Base-by-base conservation (phyloP, 106 monocot genomes). In the Acorus gramineus region DNA sequence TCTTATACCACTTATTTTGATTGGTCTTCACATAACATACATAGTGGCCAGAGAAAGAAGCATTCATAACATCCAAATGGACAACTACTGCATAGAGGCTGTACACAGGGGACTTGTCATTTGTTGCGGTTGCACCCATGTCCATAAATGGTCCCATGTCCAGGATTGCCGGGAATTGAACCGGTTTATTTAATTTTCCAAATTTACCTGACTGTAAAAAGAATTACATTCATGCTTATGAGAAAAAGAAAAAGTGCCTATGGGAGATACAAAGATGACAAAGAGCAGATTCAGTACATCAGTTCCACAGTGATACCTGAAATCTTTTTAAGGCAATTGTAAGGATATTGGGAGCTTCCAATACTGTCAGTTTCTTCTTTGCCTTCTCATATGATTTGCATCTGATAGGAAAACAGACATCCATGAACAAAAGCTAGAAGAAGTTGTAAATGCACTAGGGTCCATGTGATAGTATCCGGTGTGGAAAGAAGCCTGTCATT, bases 11-110 rank as follows among this genome's bases (percentile, higher is more conserved):
- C 63, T 87, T 87, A 5, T 76, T 79, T 4, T 60, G 71, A 5
- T 74, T 67, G 52, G 69, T 81, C 67, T 85, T 91, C 60, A 98
- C 85, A 73, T 88, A 98, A 54, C 91, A 85, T 4, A 98, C 69
- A 65, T 98, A 98, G 57, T 98, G 96, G 6, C 91, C 91, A 61
- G 96, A 98, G 55, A 88, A 96, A 46, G 90, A 70, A 64, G 84
- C 85, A 85, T 98, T 91, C 78, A 81, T 83, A 53, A 83, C 52
- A 67, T 83, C 87, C 11, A 76, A 66, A 81, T 91, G 96, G 10
- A 91, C 91, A 13, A 98, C 87, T 12, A 98, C 96, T 6, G 85
- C 96, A 71, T 98, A 98, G 12, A 98, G 83, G 42, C 70, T 59
- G 59, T 98, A 91, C 44, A 85, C 81, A 12, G 90, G 85, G 8